Evolutionary conservation across 148 eudicot species (phyloP).

Genomic region (Beta vulgaris): DNA sequence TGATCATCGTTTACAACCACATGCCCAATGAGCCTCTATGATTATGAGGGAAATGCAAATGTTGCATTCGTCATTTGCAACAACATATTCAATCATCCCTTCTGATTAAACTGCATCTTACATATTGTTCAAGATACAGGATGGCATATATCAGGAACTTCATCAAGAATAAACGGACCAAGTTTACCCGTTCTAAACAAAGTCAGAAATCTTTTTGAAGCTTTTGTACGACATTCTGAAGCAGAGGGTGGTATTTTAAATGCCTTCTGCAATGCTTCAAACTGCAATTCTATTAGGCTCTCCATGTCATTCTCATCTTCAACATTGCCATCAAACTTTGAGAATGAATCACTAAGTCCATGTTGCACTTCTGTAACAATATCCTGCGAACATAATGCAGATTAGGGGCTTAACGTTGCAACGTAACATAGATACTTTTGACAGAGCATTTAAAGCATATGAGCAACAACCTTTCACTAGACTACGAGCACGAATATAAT

Average conservation of each 20-base stretch:
- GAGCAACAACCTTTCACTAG: neutral
- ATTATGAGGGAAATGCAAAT: neutral
- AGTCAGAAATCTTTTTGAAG: slow-evolving; percentile 75
- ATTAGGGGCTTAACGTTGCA: neutral
- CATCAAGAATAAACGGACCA: slow-evolving; percentile 93
- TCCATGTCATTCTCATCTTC: slow-evolving; percentile 74
- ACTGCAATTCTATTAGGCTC: slow-evolving; percentile 66
- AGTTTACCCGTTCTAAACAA: slow-evolving; percentile 91
- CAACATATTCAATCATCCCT: slow-evolving; percentile 4
- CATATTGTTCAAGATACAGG: slow-evolving; percentile 22
- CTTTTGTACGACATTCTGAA: slow-evolving; percentile 70
- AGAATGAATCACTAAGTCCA: slow-evolving; percentile 50
- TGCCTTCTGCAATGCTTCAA: slow-evolving; percentile 80
- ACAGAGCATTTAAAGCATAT: neutral
- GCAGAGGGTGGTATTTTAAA: slow-evolving; percentile 71
- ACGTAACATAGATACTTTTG: neutral
- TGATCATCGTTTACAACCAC: no score
- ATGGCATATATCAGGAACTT: slow-evolving; percentile 50
- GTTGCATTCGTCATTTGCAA: neutral
- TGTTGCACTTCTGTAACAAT: slow-evolving; percentile 61
- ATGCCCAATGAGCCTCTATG: neutral
- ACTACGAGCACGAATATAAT: neutral
- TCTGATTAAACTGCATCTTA: slow-evolving; percentile 9
- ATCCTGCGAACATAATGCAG: slow-evolving; percentile 43
- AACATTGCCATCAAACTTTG: slow-evolving; percentile 57